Percentiles rank a stretch among this genome's conserved stretches.
Conservation (phyloP, 2,329 filamentous ascomycete species). For the Aureobasidium sp. region DNA sequence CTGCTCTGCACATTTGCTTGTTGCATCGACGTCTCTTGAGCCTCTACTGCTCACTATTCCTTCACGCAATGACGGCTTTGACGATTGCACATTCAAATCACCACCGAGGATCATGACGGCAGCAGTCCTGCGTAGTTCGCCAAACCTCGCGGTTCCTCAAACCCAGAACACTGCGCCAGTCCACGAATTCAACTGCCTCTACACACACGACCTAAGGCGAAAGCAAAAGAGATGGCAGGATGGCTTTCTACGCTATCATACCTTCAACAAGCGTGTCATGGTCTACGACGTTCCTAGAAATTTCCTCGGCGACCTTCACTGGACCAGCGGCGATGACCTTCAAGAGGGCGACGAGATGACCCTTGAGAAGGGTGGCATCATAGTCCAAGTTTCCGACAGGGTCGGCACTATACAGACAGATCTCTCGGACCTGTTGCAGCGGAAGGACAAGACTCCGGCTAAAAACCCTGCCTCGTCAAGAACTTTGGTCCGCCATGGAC, state of each 20-base stretch:
- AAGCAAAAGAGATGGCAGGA: constrained; percentile 95
- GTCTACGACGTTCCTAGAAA: constrained; percentile 77
- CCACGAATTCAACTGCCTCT: constrained; percentile 76
- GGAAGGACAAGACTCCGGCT: constrained; percentile 43
- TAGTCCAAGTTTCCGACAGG: constrained; percentile 74
- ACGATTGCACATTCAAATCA: neutral
- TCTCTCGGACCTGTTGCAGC: constrained; percentile 66
- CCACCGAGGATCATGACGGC: constrained; percentile 25
- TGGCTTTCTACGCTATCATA: constrained; percentile 78
- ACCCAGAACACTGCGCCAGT: constrained; percentile 65
- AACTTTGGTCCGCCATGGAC: constrained; percentile 24
- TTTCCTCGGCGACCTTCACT: constrained; percentile 78
- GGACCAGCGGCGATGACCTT: constrained; percentile 61
- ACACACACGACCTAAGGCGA: constrained; percentile 73
- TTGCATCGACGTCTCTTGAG: neutral
- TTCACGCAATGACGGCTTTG: constrained; percentile 2
- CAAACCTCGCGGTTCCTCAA: constrained; percentile 36
- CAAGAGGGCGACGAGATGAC: constrained; percentile 75
- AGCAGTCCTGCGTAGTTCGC: constrained; percentile 28
- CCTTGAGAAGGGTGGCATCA: constrained; percentile 65
- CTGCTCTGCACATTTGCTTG: neutral
- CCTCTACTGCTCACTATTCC: neutral
- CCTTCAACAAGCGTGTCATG: constrained; percentile 87
- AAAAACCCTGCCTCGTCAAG: constrained; percentile 20
- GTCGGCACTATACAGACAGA: constrained; percentile 71